Evolutionary conservation across 768 basidiomycete species (phyloP).

Genomic region (Coprinellus micaceus): DNA sequence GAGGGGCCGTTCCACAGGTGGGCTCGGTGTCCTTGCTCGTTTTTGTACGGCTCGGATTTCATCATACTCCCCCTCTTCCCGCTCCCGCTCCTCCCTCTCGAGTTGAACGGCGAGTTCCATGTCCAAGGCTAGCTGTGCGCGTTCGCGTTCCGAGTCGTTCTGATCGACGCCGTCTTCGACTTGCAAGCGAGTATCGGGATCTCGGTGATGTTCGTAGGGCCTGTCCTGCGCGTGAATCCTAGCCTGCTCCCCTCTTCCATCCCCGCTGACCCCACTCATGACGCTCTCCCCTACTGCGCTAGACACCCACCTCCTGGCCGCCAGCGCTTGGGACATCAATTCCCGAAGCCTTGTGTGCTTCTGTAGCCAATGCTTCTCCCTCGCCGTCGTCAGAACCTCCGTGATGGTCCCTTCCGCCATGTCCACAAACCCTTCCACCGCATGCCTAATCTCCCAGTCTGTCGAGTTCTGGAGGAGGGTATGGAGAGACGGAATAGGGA

Average conservation of each 20-base stretch:
- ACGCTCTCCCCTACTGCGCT: constrained; percentile 16
- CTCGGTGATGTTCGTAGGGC: no score
- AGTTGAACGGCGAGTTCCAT: not conserved
- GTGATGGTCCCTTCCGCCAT: constrained; percentile 64
- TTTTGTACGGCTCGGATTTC: not conserved
- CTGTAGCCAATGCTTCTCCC: constrained; percentile 71
- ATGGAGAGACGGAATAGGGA: not conserved
- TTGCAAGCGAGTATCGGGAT: no score
- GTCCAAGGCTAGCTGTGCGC: constrained; percentile 5
- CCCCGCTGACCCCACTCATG: not conserved
- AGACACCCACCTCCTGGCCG: constrained; percentile 47
- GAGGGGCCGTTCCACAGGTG: not conserved
- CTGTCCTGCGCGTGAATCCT: no score
- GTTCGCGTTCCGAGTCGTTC: constrained; percentile 7
- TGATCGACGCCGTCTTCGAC: not conserved
- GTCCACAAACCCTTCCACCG: constrained; percentile 69
- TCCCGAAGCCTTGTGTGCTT: constrained; percentile 61
- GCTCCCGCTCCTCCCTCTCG: constrained; percentile 4
- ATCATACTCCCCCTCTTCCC: constrained; percentile 12
- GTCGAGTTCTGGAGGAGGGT: constrained; percentile 11
- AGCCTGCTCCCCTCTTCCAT: no score
- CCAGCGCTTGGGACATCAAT: constrained; percentile 64
- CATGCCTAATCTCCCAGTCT: constrained; percentile 69
- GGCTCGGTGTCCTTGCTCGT: not conserved
- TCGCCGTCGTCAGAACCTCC: constrained; percentile 57